Evolutionary conservation across 2,329 filamentous ascomycete species (phyloP).

Genomic region (Fusarium armeniacum): DNA sequence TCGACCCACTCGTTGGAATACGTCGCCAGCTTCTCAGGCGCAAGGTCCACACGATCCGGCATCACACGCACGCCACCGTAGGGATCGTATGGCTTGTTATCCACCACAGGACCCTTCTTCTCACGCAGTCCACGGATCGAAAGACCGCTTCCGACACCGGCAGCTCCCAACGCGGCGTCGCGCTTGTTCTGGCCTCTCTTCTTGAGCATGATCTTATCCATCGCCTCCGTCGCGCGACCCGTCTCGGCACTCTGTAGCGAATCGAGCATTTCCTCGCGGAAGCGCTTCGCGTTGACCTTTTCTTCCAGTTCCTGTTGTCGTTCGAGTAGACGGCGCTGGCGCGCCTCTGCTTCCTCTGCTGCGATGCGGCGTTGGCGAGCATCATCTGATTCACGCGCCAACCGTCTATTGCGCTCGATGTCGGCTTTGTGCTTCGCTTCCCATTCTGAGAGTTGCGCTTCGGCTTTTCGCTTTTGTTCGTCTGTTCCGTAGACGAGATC

Average conservation of each 20-base stretch:
- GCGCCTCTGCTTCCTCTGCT: slow-evolving; percentile 76
- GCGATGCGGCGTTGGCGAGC: slow-evolving; percentile 67
- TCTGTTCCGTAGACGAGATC: slow-evolving; percentile 83
- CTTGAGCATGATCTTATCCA: slow-evolving; percentile 77
- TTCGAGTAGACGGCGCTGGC: slow-evolving; percentile 71
- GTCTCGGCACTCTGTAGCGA: slow-evolving; percentile 73
- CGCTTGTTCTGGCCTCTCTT: slow-evolving; percentile 72
- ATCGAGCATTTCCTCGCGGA: slow-evolving; percentile 77
- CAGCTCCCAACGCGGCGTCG: slow-evolving; percentile 55
- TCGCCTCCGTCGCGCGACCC: slow-evolving; percentile 71
- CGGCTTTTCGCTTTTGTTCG: slow-evolving; percentile 67
- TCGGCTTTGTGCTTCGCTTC: slow-evolving; percentile 78
- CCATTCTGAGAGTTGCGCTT: slow-evolving; percentile 68
- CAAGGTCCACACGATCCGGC: slow-evolving; percentile 77
- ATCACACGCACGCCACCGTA: slow-evolving; percentile 81
- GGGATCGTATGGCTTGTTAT: slow-evolving; percentile 86
- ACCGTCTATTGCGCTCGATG: slow-evolving; percentile 72
- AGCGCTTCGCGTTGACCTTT: slow-evolving; percentile 72
- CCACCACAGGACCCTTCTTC: slow-evolving; percentile 60
- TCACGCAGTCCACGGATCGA: slow-evolving; percentile 87
- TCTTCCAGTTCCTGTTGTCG: slow-evolving; percentile 79
- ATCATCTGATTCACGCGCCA: slow-evolving; percentile 70
- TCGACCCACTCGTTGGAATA: slow-evolving; percentile 85
- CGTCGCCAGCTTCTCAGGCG: slow-evolving; percentile 62
- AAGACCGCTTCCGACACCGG: slow-evolving; percentile 56